These are phyloP conservation scores for Coemansia biformis DNA, from an alignment of 192 early-diverging fungal species.

Conservation along the genomic window DNA sequence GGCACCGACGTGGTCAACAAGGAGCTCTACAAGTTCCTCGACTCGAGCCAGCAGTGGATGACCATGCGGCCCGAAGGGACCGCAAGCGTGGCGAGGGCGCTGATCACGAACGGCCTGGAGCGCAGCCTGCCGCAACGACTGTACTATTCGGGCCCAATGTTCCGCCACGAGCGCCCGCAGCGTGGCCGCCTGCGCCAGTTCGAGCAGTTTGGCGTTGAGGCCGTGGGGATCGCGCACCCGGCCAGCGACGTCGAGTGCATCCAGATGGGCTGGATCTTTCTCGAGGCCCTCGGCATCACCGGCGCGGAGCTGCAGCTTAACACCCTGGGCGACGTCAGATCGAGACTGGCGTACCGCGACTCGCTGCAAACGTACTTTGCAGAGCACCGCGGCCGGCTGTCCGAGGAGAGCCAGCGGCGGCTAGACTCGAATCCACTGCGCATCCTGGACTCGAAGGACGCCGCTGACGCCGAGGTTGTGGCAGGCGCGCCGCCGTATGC, in stretches of 20 bases:
- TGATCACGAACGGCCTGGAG: slow-evolving; percentile 47
- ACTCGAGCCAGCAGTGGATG: slow-evolving; percentile 54
- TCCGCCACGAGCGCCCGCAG: slow-evolving; percentile 66
- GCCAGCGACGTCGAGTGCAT: slow-evolving; percentile 60
- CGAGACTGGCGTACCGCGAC: slow-evolving; percentile 35
- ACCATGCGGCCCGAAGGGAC: slow-evolving; percentile 69
- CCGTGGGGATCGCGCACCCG: slow-evolving; percentile 52
- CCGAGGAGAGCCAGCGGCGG: slow-evolving; percentile 50
- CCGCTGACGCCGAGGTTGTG: slow-evolving; percentile 44
- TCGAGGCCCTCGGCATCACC: slow-evolving; percentile 30
- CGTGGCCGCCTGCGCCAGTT: slow-evolving; percentile 67
- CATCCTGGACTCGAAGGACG: slow-evolving; percentile 60
- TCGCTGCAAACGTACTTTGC: slow-evolving; percentile 51
- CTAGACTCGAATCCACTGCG: slow-evolving; percentile 58
- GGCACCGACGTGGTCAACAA: slow-evolving; percentile 66
- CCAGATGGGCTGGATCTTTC: slow-evolving; percentile 49
- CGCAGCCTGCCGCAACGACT: slow-evolving; percentile 49
- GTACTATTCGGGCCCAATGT: slow-evolving; percentile 66
- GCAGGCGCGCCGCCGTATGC: slow-evolving; percentile 37
- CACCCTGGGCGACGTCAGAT: slow-evolving; percentile 30
- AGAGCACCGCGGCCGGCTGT: slow-evolving; percentile 28
- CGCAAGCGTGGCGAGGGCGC: slow-evolving; percentile 42
- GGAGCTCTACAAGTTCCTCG: slow-evolving; percentile 62
- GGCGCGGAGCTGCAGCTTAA: slow-evolving; percentile 26
- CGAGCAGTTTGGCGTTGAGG: slow-evolving; percentile 65